Evolutionary conservation across 768 basidiomycete species (phyloP).

Genomic region (Suillus ampliporus): DNA sequence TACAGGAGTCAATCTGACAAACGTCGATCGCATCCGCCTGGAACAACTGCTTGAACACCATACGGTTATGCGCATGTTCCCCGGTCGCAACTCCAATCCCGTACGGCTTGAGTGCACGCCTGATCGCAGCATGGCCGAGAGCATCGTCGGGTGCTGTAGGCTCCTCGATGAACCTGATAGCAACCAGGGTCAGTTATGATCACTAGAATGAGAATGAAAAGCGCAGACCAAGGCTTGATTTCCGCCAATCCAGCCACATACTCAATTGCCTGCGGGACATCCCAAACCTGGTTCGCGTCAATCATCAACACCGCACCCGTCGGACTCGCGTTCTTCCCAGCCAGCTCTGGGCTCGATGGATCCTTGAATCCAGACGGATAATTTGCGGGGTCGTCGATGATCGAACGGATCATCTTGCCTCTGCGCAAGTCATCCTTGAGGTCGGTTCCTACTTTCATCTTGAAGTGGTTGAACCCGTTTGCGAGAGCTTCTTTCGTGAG

Average conservation of each 20-base stretch:
- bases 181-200: background rate
- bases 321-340: constrained; percentile 92
- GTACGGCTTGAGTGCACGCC: constrained; percentile 75
- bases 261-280: constrained; percentile 90
- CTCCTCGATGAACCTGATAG: constrained; percentile 86
- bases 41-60: constrained; percentile 94
- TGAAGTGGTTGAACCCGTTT: constrained; percentile 97
- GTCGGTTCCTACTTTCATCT: constrained; percentile 96
- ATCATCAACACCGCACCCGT: constrained; percentile 96
- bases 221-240: constrained; percentile 84
- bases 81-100: constrained; percentile 93
- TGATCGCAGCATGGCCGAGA: constrained; percentile 81
- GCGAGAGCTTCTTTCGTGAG: constrained; percentile 86
- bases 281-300: constrained; percentile 97
- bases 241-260: constrained; percentile 81
- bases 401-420: constrained; percentile 87
- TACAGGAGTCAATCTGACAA: constrained; percentile 93
- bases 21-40: constrained; percentile 94
- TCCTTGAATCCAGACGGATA: constrained; percentile 66
- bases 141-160: constrained; percentile 93
- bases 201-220: background rate
- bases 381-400: constrained; percentile 92
- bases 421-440: constrained; percentile 83
- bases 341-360: constrained; percentile 63
- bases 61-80: constrained; percentile 93